These are phyloP conservation scores for Magnolia changhungtana DNA, from an alignment of 164 flowering plant species.

Conservation along the genomic window DNA sequence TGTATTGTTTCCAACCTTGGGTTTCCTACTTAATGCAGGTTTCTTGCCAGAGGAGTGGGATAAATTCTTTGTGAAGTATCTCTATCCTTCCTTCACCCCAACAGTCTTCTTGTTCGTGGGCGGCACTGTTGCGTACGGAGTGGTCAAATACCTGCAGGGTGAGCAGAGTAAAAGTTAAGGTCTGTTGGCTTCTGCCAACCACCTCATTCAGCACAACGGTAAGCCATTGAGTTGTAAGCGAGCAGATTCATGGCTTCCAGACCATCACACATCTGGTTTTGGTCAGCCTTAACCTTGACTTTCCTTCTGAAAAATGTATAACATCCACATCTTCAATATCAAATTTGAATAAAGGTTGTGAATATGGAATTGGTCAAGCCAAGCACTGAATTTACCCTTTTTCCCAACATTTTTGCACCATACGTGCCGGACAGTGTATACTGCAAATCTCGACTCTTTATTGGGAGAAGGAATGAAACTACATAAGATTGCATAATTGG, in stretches of 20 bases:
- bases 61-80: constrained; percentile 75
- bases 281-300: neutral
- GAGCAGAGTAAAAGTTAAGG: constrained; percentile 42
- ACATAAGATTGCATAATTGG: too few species aligned
- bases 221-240: neutral
- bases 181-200: neutral
- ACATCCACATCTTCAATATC: neutral
- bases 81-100: constrained; percentile 91
- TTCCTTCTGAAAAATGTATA: neutral
- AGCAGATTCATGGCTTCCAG: neutral
- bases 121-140: constrained; percentile 83
- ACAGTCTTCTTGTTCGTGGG: constrained; percentile 80
- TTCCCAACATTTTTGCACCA: too few species aligned
- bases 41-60: constrained; percentile 96
- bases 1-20: constrained; percentile 9
- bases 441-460: too few species aligned
- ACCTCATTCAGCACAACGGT: neutral
- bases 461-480: too few species aligned
- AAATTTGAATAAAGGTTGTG: neutral
- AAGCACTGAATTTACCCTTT: too few species aligned
- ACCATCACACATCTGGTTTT: neutral
- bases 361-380: neutral
- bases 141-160: constrained; percentile 67
- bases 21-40: constrained; percentile 40
- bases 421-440: too few species aligned